phyloP scores from a whole-genome alignment of 2,329 filamentous ascomycete genomes.

The Byssochlamys sp. region DNA sequence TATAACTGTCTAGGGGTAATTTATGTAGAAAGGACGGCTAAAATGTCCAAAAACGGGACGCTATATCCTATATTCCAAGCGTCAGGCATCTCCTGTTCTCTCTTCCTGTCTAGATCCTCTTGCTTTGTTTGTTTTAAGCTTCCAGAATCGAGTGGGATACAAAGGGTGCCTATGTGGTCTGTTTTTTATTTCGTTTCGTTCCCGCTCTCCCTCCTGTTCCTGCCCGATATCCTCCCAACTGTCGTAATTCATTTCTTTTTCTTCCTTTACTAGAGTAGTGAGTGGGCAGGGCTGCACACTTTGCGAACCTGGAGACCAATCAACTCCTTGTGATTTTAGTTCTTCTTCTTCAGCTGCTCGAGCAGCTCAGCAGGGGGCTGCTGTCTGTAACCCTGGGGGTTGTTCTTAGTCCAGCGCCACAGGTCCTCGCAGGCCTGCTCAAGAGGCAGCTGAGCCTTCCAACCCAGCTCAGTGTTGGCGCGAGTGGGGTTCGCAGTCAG shows the following conservation, averaged over 20 bases:
- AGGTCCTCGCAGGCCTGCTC: conserved; percentile 89
- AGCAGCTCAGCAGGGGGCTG: conserved; percentile 76
- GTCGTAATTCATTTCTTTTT: conserved; percentile 1
- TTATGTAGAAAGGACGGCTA: not conserved
- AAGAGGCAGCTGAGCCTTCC: conserved; percentile 83
- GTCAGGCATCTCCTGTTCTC: not conserved
- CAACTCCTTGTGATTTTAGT: not conserved
- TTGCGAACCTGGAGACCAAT: not conserved
- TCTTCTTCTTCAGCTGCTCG: conserved; percentile 37
- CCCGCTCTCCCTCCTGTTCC: not conserved
- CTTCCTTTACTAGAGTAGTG: conserved; percentile 17
- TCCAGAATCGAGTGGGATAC: not conserved
- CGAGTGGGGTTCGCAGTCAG: conserved; percentile 82
- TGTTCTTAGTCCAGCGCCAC: conserved; percentile 95
- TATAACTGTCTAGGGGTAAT: not conserved
- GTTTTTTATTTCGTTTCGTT: not conserved
- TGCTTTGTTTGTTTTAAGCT: not conserved
- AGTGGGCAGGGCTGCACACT: not conserved
- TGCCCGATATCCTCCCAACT: not conserved
- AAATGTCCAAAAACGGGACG: not conserved
- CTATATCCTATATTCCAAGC: not conserved
- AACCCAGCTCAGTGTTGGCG: conserved; percentile 79
- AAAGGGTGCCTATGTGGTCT: not conserved
- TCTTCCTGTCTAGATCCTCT: not conserved
- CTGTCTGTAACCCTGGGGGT: conserved; percentile 89